Evolutionary conservation across 495 filamentous ascomycete species (phyloP).

Genomic region (Extremus antarcticus): DNA sequence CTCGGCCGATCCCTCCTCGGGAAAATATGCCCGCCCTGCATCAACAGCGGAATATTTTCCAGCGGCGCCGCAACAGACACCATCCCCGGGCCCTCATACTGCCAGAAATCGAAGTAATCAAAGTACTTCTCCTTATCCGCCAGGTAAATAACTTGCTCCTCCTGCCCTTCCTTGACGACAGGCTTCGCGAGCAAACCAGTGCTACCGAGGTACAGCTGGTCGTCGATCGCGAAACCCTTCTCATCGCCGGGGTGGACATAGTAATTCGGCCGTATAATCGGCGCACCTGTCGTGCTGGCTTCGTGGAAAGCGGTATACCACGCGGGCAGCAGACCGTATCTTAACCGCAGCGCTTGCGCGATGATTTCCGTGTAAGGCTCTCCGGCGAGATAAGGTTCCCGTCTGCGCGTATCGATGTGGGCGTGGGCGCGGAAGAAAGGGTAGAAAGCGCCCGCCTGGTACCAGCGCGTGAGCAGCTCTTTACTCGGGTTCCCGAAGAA

Average conservation of each 20-base stretch:
- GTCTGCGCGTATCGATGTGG: slow-evolving; percentile 86
- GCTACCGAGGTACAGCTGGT: slow-evolving; percentile 81
- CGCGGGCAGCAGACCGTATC: slow-evolving; percentile 79
- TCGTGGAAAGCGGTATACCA: slow-evolving; percentile 98
- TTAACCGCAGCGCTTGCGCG: slow-evolving; percentile 71
- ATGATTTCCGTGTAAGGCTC: slow-evolving; percentile 81
- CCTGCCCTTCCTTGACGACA: slow-evolving; percentile 62
- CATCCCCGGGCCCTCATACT: slow-evolving; percentile 52
- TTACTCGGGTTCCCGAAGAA: slow-evolving; percentile 95
- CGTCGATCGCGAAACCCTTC: slow-evolving; percentile 72
- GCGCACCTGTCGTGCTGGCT: slow-evolving; percentile 67
- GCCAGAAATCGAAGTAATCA: slow-evolving; percentile 80
- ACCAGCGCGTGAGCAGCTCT: slow-evolving; percentile 88
- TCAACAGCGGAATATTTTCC: slow-evolving; percentile 75
- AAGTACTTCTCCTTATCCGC: slow-evolving; percentile 82
- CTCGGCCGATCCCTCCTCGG: slow-evolving; percentile 79
- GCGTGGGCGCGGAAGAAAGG: slow-evolving; percentile 98
- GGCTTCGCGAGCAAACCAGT: slow-evolving; percentile 86
- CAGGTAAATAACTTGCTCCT: slow-evolving; percentile 69
- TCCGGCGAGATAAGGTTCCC: slow-evolving; percentile 82
- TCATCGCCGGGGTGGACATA: slow-evolving; percentile 85
- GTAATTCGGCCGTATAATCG: slow-evolving; percentile 83
- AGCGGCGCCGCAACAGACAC: slow-evolving; percentile 65
- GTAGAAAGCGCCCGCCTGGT: slow-evolving; percentile 93
- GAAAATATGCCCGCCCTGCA: slow-evolving; percentile 86